Percentiles rank a stretch among this genome's conserved stretches.
Evolutionary conservation across 106 monocot species (phyloP).

Genomic region (Amphibolis antarctica): DNA sequence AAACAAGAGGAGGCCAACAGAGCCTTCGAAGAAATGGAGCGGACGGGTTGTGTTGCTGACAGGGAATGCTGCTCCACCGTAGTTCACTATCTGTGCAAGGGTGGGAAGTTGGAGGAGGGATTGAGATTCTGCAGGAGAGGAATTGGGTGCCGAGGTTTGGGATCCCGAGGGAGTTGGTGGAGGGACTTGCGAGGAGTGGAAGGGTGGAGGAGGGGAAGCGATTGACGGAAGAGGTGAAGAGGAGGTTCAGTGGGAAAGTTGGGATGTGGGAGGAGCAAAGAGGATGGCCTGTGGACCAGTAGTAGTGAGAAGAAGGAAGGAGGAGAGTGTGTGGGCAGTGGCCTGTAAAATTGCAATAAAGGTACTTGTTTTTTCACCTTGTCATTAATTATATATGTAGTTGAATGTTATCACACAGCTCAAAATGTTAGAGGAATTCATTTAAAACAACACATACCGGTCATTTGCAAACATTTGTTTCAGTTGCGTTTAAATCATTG

Average conservation of each 20-base stretch:
- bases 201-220: conserved; percentile 56
- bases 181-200: conserved; percentile 34
- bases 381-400: too few relatives aligned
- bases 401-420: too few relatives aligned
- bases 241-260: conserved; percentile 43
- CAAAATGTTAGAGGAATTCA: too few relatives aligned
- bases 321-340: conserved; percentile 9
- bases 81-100: conserved; percentile 53
- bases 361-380: background rate
- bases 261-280: conserved; percentile 86
- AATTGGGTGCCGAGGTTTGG: conserved; percentile 73
- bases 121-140: conserved; percentile 41
- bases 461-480: too few relatives aligned
- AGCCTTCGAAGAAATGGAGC: conserved; percentile 46
- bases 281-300: too few relatives aligned
- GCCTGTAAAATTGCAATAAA: background rate
- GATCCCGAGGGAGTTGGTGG: conserved; percentile 60
- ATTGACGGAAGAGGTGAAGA: conserved; percentile 50
- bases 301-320: too few relatives aligned
- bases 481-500: too few relatives aligned
- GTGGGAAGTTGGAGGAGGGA: conserved; percentile 63
- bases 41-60: conserved; percentile 33
- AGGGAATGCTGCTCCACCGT: conserved; percentile 55
- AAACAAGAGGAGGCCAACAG: conserved; percentile 58
- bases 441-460: too few relatives aligned